Evolutionary conservation across 2,329 filamentous ascomycete species (phyloP), one percentile per base, ranked within the genome.

Genomic region (Pyrenophora teres): DNA sequence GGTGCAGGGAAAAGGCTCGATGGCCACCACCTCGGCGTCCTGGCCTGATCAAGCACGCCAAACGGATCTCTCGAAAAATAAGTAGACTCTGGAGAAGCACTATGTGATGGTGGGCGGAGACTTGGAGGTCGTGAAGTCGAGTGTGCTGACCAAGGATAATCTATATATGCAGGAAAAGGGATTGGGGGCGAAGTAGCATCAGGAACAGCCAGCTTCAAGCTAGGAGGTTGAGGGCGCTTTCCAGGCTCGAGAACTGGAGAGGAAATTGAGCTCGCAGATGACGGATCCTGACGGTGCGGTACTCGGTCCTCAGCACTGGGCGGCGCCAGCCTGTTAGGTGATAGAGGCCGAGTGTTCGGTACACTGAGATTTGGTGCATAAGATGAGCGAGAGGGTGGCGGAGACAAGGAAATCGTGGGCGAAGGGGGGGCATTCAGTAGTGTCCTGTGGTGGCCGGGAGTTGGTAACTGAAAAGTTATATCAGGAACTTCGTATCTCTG

Each of bases 11-110:
- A 76, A 16, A 89, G 60, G 4, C 76, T 78, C 69, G 92, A 89
- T 2, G 92, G 92, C 92, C 92, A 97, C 88, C 91, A 95, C 39
- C 73, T 80, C 36, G 89, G 78, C 5, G 73, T 73, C 45, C 72
- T 76, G 33, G 70, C 60, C 16, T 75, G 71, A 40, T 72, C 65
- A n/a, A 62, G 58, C 66, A 77, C 48, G 46, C 71, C 64, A 58
- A 78, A 58, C 56, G 80, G 73, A 37, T 82, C 68, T 32, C 74
- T 73, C 18, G 77, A 75, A 57, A 82, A 80, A 21, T 43, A 52
- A 50, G 78, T 52, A 2, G 81, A 81, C 33, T 76, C 76, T 18
- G 77, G 74, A 52, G 81, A 76, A 64, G 81, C 60, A 62, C 78
- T 72, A 41, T 82, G 73, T 15, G 81, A 74, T 19, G 83, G 80